Conservation (phyloP, 371 early-diverging fungal genomes). For the Dinochytrium kinnereticum region DNA sequence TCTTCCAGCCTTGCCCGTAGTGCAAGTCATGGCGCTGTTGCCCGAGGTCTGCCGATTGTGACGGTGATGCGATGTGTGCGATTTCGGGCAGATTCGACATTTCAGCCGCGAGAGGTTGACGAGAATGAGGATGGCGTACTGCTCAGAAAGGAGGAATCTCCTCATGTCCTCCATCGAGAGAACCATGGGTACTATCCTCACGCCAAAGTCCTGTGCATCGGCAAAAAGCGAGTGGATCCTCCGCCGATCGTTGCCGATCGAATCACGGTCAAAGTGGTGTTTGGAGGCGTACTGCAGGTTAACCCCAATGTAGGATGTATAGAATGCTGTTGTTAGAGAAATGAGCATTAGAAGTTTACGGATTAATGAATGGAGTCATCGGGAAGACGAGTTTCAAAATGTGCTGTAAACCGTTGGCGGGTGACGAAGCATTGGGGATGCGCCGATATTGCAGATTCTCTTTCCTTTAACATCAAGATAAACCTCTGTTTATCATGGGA, state of each 20-base stretch:
- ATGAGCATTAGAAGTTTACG: neutral
- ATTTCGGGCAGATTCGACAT: slow-evolving; percentile 53
- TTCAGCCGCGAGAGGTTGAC: slow-evolving; percentile 70
- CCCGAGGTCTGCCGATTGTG: neutral
- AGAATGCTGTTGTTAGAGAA: slow-evolving; percentile 65
- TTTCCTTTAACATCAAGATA: too few species aligned
- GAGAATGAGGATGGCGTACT: slow-evolving; percentile 75
- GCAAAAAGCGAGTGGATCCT: slow-evolving; percentile 80
- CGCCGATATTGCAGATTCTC: too few species aligned
- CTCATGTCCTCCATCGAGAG: slow-evolving; percentile 79
- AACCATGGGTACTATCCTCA: slow-evolving; percentile 76
- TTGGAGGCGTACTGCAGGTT: slow-evolving; percentile 71
- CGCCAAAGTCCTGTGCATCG: slow-evolving; percentile 66
- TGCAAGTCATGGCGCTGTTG: neutral
- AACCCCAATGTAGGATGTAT: slow-evolving; percentile 85
- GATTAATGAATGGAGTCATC: neutral
- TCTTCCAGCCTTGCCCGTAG: neutral
- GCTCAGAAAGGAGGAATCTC: slow-evolving; percentile 73
- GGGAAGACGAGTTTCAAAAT: too few species aligned
- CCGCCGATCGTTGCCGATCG: slow-evolving; percentile 70
- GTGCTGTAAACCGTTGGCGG: too few species aligned
- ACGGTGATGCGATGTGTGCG: neutral
- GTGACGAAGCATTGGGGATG: too few species aligned
- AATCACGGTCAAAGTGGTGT: slow-evolving; percentile 72
- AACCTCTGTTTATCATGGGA: too few species aligned